Base-by-base conservation (phyloP, 176 grass and related monocot species). In the Poa pratensis region DNA sequence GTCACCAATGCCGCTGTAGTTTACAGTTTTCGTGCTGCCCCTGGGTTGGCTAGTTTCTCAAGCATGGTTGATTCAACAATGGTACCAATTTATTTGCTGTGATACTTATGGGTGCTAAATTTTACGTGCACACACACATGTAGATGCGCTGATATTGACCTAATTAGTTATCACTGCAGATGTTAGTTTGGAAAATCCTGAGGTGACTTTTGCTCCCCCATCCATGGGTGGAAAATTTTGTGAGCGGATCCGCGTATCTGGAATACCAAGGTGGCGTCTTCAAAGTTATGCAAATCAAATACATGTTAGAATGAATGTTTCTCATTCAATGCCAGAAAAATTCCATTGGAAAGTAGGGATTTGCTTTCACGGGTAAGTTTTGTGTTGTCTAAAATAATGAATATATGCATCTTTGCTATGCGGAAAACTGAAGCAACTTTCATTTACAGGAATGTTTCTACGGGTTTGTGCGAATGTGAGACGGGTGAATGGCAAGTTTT, bases 361-460 rank as follows among this genome's bases (percentile, higher is more conserved):
- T 84, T 98, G 96, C 83, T 89, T 95, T 18, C 93, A 95, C 78
- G 49, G 91, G 96, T 98, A 88, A 95, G 93, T 65, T 10, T 20
- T 84, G 35, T 43, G 78, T 84, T 48, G 32, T 75, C 57, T 26
- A 49, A 42, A 14, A 45, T 18, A 67, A 12, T n/a, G 69, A 88
- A 75, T 48, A 24, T 55, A 30, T 4, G 18, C 54, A 40, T 50
- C 54, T 45, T 81, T 55, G 40, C 5, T 60, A 23, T 72, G 26
- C 4, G 3, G 48, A 48, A 89, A 77, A 70, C 18, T 82, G 59
- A 90, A 83, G 49, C 17, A 55, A 30, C 74, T 88, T 84, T 28
- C 54, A 17, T 89, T 70, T 84, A 12, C 84, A 98, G 96, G 84
- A 98, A 98, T 71, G 61, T 26, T 45, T 98, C 96, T 64, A 68